These are phyloP conservation scores for Mycena galericulata DNA, from an alignment of 768 basidiomycete species.

Conservation along the genomic window DNA sequence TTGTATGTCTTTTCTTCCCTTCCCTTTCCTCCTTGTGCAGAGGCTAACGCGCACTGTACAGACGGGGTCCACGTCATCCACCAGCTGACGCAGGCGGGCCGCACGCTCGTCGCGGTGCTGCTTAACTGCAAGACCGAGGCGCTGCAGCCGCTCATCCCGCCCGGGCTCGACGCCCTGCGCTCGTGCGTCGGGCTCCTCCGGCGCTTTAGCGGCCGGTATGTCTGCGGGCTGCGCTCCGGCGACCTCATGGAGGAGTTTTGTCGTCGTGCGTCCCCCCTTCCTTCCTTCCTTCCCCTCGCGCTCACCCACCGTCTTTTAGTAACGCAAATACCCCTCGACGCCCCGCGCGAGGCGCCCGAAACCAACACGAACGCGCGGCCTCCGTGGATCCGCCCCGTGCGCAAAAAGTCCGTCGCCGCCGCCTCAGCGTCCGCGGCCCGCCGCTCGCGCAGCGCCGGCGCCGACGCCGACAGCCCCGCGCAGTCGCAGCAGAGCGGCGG, in stretches of 20 bases:
- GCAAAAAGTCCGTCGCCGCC: slow-evolving; percentile 63
- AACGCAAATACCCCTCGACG: slow-evolving; percentile 89
- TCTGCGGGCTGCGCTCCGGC: slow-evolving; percentile 90
- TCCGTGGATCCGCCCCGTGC: slow-evolving; percentile 91
- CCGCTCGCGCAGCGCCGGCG: slow-evolving; percentile 58
- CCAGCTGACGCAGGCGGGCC: slow-evolving; percentile 93
- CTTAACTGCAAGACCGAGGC: slow-evolving; percentile 89
- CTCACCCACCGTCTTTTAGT: slow-evolving; percentile 52
- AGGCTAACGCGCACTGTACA: slow-evolving; percentile 43
- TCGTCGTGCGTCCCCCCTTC: slow-evolving; percentile 62
- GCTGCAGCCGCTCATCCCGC: slow-evolving; percentile 80
- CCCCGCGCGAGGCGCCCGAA: slow-evolving; percentile 62
- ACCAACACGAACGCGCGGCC: slow-evolving; percentile 63
- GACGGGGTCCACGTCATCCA: slow-evolving; percentile 97
- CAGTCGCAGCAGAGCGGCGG: slow-evolving; percentile 60
- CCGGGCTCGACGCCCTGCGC: slow-evolving; percentile 86
- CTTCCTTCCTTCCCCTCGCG: not conserved
- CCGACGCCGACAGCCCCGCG: slow-evolving; percentile 58
- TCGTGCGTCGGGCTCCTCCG: slow-evolving; percentile 90
- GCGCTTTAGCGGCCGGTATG: slow-evolving; percentile 91
- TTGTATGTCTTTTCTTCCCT: slow-evolving; percentile 71
- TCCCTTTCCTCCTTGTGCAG: slow-evolving; percentile 12
- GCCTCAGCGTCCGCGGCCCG: slow-evolving; percentile 59
- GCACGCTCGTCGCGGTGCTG: slow-evolving; percentile 89
- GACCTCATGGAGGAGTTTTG: slow-evolving; percentile 97